phyloP scores from a whole-genome alignment of 1,139 yeast genomes.

The Diutina scorzettiae region DNA sequence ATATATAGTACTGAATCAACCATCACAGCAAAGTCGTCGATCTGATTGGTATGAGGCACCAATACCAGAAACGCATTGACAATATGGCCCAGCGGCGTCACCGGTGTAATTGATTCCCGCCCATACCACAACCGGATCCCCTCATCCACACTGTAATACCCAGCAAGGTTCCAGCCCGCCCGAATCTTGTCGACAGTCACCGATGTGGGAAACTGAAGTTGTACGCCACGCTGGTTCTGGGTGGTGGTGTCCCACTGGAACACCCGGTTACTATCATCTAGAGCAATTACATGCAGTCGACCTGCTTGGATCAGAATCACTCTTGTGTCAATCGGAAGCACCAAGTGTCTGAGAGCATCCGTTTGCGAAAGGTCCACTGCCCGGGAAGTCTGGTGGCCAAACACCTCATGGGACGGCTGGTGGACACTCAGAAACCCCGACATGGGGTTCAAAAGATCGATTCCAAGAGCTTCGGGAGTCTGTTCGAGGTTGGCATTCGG shows the following conservation, averaged over 20 bases:
- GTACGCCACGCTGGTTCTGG: slow-evolving; percentile 31
- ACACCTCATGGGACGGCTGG: background rate
- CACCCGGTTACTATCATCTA: slow-evolving; percentile 38
- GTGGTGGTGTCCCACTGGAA: slow-evolving; percentile 54
- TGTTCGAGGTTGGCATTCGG: background rate
- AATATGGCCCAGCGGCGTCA: slow-evolving; percentile 18
- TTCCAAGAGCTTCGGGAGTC: background rate
- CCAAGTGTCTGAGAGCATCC: slow-evolving; percentile 15
- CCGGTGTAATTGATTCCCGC: slow-evolving; percentile 15
- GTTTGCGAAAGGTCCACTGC: slow-evolving; percentile 9
- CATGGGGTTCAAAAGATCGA: background rate
- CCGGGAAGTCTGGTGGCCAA: slow-evolving; percentile 9
- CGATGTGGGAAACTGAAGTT: slow-evolving; percentile 25
- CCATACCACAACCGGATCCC: slow-evolving; percentile 55
- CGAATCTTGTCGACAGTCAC: slow-evolving; percentile 30
- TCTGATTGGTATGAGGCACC: background rate
- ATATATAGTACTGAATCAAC: slow-evolving; percentile 41
- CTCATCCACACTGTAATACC: slow-evolving; percentile 28
- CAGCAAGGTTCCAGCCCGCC: slow-evolving; percentile 63
- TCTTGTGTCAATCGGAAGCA: slow-evolving; percentile 14
- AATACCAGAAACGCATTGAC: slow-evolving; percentile 28
- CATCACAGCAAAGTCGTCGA: slow-evolving; percentile 43
- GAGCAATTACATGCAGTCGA: slow-evolving; percentile 51
- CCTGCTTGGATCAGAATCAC: slow-evolving; percentile 29
- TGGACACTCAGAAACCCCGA: background rate